Base-by-base conservation (phyloP, 2,329 filamentous ascomycete genomes). In the Xylaria multiplex region DNA sequence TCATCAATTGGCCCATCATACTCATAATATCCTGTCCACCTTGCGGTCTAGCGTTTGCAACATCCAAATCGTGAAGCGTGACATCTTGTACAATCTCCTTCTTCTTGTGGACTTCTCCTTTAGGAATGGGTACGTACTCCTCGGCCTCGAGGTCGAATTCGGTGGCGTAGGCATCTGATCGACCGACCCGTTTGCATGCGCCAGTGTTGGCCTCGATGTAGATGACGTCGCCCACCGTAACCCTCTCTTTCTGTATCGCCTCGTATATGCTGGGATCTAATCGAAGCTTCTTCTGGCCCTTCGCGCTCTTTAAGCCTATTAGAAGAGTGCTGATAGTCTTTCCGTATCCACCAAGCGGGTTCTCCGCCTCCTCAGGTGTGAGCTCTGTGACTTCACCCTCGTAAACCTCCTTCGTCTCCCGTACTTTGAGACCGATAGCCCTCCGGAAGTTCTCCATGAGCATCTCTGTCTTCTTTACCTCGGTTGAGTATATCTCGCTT, bases 1-100 rank as follows among this genome's bases (percentile, higher is more conserved):
- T 98, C 93, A 98, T 97, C 76, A 99, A 83, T 81, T 99, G 96
- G 75, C 96, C 96, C 95, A 99, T 98, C 96, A 99, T 98, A 83
- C 94, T 97, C 94, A 99, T 98, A 72, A 99, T 97, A 79, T 99
- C 96, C 84, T 99, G 96, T 50, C 96, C 96, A 59, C 96, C 96
- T 83, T 98, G 93, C 4, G 96, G 96, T 75, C 95, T 86, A 14
- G 96, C 92, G 76, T 99, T 99, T 70, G 96, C 96, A 69, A 98
- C 91, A 77, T 99, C 96, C 63, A 99, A 85, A 77, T 99, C 96
- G 80, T 99, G 96, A 70, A 99, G 86, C 52, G 96, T 97, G 69
- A 99, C 96, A 76, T 99, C 96, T 79, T 99, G 96, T 42, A 99
- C 96, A 73, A 99, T 97, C 82, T 99, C 96, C 85, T 99, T 99